Conservation (phyloP, 495 filamentous ascomycete species). For the Penicillium lagena region DNA sequence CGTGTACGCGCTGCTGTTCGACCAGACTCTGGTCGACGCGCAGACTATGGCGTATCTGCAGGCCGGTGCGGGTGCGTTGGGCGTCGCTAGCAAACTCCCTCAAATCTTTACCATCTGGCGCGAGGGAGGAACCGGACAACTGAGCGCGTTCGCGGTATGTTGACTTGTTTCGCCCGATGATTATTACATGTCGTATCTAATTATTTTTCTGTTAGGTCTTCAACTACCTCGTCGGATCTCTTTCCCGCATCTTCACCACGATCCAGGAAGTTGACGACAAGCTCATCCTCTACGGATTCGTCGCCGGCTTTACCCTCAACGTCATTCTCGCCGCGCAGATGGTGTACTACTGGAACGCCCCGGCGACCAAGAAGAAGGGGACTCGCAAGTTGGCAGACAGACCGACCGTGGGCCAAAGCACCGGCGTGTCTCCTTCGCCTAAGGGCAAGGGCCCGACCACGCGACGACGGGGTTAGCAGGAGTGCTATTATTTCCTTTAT, state of each 20-base stretch:
- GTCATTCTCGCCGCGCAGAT: slow-evolving; percentile 82
- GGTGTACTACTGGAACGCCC: slow-evolving; percentile 92
- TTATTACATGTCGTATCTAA: slow-evolving; percentile 3
- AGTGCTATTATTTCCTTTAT: background rate
- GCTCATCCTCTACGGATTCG: slow-evolving; percentile 87
- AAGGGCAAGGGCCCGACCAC: slow-evolving; percentile 39
- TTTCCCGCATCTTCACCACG: slow-evolving; percentile 94
- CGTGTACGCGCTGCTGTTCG: slow-evolving; percentile 62
- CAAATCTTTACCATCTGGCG: slow-evolving; percentile 82
- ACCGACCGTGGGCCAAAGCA: slow-evolving; percentile 22
- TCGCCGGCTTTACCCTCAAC: slow-evolving; percentile 85
- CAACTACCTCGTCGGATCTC: slow-evolving; percentile 89
- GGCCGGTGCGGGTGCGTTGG: slow-evolving; percentile 74
- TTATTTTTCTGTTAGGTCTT: slow-evolving; percentile 61
- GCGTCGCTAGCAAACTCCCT: slow-evolving; percentile 83
- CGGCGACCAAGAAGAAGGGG: slow-evolving; percentile 35
- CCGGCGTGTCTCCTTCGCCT: slow-evolving; percentile 28
- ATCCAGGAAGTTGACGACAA: slow-evolving; percentile 93
- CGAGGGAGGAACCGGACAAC: slow-evolving; percentile 84
- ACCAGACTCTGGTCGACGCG: slow-evolving; percentile 58
- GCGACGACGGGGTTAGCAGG: slow-evolving; percentile 39
- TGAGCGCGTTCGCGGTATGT: slow-evolving; percentile 92
- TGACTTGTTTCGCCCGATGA: background rate
- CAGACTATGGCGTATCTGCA: slow-evolving; percentile 69
- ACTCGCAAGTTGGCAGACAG: slow-evolving; percentile 32